Percentiles rank a stretch among this genome's conserved stretches.
These are phyloP conservation scores for Panicum miliaceum DNA, from an alignment of 176 grass and related monocot species.

Conservation along the genomic window DNA sequence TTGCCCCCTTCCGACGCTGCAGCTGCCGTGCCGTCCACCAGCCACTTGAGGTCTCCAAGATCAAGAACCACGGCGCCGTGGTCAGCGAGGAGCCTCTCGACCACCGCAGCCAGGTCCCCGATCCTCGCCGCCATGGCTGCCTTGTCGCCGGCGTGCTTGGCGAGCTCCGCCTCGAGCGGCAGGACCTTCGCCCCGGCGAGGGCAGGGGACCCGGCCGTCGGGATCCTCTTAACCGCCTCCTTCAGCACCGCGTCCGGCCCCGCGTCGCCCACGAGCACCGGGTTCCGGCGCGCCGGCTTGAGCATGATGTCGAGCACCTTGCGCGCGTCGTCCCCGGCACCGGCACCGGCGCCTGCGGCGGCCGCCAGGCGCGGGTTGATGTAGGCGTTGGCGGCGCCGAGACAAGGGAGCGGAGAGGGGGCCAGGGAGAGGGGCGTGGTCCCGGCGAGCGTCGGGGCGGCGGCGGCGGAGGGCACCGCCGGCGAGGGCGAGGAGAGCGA, in stretches of 20 bases:
- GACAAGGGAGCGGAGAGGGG: constrained; percentile 36
- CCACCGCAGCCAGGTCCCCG: constrained; percentile 42
- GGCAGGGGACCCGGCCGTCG: constrained; percentile 15
- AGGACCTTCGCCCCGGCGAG: constrained; percentile 62
- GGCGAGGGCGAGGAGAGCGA: constrained; percentile 60
- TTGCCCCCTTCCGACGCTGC: constrained; percentile 57
- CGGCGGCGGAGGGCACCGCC: constrained; percentile 26
- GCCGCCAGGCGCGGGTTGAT: constrained; percentile 47
- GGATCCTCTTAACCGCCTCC: constrained; percentile 63
- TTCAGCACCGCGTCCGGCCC: constrained; percentile 59
- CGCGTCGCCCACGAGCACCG: constrained; percentile 75
- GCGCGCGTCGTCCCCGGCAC: constrained; percentile 56
- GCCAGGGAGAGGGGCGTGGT: constrained; percentile 27
- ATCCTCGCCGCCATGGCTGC: constrained; percentile 48
- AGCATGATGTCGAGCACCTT: constrained; percentile 86
- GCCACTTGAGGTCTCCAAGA: constrained; percentile 84
- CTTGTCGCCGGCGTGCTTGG: constrained; percentile 44
- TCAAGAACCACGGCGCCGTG: constrained; percentile 65
- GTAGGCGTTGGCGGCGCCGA: constrained; percentile 36
- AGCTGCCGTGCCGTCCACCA: constrained; percentile 49
- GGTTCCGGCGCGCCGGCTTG: constrained; percentile 71
- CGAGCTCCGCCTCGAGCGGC: constrained; percentile 53
- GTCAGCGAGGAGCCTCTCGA: constrained; percentile 51
- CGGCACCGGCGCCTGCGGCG: not conserved
- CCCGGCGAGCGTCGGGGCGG: constrained; percentile 11